A percentile compares a stretch with the other conserved stretches of the same genome.
These are phyloP conservation scores for Alternaria gaisen DNA, from an alignment of 2,329 filamentous ascomycete species.

Conservation along the genomic window DNA sequence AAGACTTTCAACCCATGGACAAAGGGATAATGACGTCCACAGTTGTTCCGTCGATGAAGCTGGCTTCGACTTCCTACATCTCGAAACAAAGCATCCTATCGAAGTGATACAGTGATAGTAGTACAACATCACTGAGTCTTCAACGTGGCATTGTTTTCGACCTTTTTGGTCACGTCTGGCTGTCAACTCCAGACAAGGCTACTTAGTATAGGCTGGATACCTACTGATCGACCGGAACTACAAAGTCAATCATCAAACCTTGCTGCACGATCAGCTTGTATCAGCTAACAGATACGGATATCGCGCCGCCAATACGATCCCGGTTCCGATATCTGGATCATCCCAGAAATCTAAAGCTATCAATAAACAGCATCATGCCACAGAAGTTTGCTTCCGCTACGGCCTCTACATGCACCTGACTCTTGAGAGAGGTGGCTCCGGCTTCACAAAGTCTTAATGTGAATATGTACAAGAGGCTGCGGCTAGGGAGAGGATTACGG, in stretches of 20 bases:
- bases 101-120: not conserved
- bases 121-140: not conserved
- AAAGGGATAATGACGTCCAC: not conserved
- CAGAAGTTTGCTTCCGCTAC: not conserved
- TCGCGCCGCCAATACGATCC: not conserved
- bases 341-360: not conserved
- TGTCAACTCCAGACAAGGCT: conserved; percentile 1
- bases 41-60: not conserved
- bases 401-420: not conserved
- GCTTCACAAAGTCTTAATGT: not conserved
- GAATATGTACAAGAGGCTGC: not conserved
- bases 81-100: conserved; percentile 9
- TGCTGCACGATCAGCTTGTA: not conserved
- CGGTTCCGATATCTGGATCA: not conserved
- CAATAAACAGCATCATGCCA: not conserved
- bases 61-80: not conserved
- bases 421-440: not conserved
- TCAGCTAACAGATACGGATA: not conserved
- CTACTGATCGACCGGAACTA: not conserved
- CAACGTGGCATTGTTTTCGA: conserved; percentile 15
- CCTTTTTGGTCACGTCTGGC: conserved; percentile 3
- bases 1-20: not conserved
- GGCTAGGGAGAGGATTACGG: not conserved
- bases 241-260: not conserved
- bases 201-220: conserved; percentile 9